Base-by-base conservation (phyloP, 441 rosid genomes). In the Gossypium schwendimanii region DNA sequence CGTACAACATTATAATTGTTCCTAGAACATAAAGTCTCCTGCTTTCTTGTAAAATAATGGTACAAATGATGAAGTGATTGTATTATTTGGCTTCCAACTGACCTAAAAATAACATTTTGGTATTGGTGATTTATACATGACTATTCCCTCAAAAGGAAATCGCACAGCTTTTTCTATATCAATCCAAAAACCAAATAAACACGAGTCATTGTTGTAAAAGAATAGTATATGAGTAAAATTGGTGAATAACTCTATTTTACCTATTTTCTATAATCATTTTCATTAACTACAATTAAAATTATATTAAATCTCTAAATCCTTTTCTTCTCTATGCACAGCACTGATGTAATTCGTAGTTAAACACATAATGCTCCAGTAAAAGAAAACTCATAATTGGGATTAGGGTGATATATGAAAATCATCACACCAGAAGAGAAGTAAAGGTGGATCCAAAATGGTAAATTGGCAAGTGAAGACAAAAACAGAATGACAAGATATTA, bases 361-460 rank as follows among this genome's bases (percentile, higher is more conserved):
- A 4, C 33, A 31, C 33, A 31, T 31, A 31, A 28, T 4, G 33
- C 1, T 28, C 6, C 21, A 0, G 2, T 20, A 54, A 18, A 54
- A 54, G 6, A 20, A 54, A 54, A 7, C 12, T 53, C 58, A 12
- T 58, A 4, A 2, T 24, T 24, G 31, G 17, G 31, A 24, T 24
- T 4, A 5, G 17, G 63, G 18, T 28, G 6, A 60, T 8, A 60
- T n/a, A 31, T 28, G 21, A 60, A 21, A 57, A 24, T 24, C 15
- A 24, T 3, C 39, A 11, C 9, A 58, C 39, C 12, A 59, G 7
- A 9, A 3, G 31, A 2, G 12, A 9, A 18, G 47, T 0, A 0
- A 18, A 39, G 9, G 1, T 24, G 63, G 79, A 59, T 41, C 79
- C 68, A 77, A 77, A 77, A 64, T 41, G 76, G 80, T 78, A 72